Percentiles rank a stretch among this genome's conserved stretches.
phyloP scores from a whole-genome alignment of 2,329 filamentous ascomycete genomes.

The Cyanodermella asteris region DNA sequence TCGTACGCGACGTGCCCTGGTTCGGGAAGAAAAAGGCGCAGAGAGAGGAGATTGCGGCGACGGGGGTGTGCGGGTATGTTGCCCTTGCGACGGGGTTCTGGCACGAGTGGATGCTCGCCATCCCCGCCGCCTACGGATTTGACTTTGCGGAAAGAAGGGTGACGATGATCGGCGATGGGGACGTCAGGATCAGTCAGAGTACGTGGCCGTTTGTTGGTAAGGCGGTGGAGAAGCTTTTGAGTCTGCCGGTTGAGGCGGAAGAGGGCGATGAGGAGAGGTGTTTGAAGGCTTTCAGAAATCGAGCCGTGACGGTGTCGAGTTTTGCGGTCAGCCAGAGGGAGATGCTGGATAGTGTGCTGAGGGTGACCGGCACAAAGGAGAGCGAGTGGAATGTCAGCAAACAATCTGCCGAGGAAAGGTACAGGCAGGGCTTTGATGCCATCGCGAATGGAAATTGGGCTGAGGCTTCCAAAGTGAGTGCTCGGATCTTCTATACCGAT shows the following conservation, averaged over 20 bases:
- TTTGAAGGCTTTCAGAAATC: slow-evolving; percentile 7
- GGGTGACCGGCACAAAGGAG: slow-evolving; percentile 10
- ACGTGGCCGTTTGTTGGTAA: slow-evolving; percentile 31
- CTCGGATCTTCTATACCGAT: slow-evolving; percentile 6
- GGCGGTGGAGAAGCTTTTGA: slow-evolving; percentile 26
- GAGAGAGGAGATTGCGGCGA: slow-evolving; percentile 11
- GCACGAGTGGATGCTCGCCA: slow-evolving; percentile 23
- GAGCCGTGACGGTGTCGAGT: slow-evolving; percentile 7
- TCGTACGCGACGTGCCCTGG: slow-evolving; percentile 11
- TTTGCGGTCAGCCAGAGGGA: slow-evolving; percentile 10
- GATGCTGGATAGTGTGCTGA: slow-evolving; percentile 11
- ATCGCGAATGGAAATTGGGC: slow-evolving; percentile 3
- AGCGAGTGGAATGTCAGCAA: slow-evolving; percentile 9
- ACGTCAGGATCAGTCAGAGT: slow-evolving; percentile 29
- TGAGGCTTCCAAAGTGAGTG: slow-evolving; percentile 5
- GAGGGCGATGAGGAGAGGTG: slow-evolving; percentile 3
- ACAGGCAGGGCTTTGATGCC: slow-evolving; percentile 2
- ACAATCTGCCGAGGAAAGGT: slow-evolving; percentile 3
- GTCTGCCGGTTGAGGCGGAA: slow-evolving; percentile 11
- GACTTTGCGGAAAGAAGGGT: slow-evolving; percentile 17
- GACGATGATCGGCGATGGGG: slow-evolving; percentile 29
- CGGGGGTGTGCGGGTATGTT: slow-evolving; percentile 17
- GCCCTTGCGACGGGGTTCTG: slow-evolving; percentile 20
- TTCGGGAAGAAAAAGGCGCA: slow-evolving; percentile 4
- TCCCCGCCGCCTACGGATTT: slow-evolving; percentile 17